Conservation (phyloP, 352 stramenopile genomes). For the Phytophthora citrophthora region DNA sequence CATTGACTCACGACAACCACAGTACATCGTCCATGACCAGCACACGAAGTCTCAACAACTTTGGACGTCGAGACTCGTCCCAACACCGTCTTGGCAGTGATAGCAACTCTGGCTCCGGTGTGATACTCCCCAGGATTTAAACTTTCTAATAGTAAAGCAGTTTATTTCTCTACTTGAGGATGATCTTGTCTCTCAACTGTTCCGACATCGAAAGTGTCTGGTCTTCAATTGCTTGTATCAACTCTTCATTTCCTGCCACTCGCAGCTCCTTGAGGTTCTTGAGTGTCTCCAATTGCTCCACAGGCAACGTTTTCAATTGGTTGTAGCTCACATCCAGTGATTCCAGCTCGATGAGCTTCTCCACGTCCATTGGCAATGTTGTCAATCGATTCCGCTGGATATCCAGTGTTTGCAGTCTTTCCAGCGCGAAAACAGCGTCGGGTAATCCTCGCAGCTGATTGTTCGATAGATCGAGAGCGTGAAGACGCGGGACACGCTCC, state of each 20-base stretch:
- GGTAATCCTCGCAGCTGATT: slow-evolving; percentile 84
- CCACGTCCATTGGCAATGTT: slow-evolving; percentile 47
- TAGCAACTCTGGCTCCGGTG: slow-evolving; percentile 36
- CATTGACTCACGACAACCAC: slow-evolving; percentile 35
- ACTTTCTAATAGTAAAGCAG: background rate
- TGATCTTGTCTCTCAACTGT: slow-evolving; percentile 44
- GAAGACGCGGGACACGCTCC: slow-evolving; percentile 71
- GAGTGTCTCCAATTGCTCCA: slow-evolving; percentile 49
- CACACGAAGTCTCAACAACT: slow-evolving; percentile 26
- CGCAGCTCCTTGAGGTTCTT: slow-evolving; percentile 43
- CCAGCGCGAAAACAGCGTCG: slow-evolving; percentile 77
- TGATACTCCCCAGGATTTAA: slow-evolving; percentile 63
- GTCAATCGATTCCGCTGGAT: slow-evolving; percentile 73
- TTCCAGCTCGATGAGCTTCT: slow-evolving; percentile 58
- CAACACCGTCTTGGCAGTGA: slow-evolving; percentile 34
- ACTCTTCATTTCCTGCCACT: slow-evolving; percentile 53
- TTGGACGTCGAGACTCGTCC: slow-evolving; percentile 18
- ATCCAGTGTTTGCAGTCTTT: slow-evolving; percentile 60
- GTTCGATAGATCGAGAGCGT: slow-evolving; percentile 70
- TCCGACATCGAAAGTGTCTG: slow-evolving; percentile 22
- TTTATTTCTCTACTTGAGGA: slow-evolving; percentile 25
- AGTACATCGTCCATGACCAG: slow-evolving; percentile 28
- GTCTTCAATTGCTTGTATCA: slow-evolving; percentile 24
- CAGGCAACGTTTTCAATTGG: slow-evolving; percentile 45
- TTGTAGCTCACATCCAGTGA: slow-evolving; percentile 74